Percentiles rank a stretch among this genome's conserved stretches.
Conservation (phyloP, 2,329 filamentous ascomycete genomes). For the Claviceps arundinis region DNA sequence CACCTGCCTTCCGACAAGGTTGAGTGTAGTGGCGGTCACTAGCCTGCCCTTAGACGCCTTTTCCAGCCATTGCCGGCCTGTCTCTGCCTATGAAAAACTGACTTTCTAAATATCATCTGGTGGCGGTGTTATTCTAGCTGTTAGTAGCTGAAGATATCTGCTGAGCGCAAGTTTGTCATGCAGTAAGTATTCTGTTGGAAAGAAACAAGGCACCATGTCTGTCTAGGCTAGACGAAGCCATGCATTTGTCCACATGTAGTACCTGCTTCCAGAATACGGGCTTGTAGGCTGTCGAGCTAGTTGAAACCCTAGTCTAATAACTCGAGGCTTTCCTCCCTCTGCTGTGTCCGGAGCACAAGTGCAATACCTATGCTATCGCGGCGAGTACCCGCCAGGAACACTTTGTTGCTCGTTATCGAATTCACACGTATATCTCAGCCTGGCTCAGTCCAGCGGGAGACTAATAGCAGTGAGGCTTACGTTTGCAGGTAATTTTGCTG, state of each 20-base stretch:
- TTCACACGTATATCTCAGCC: not conserved
- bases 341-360: not conserved
- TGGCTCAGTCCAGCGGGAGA: not conserved
- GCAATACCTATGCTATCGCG: not conserved
- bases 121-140: no score
- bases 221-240: conserved; percentile 2
- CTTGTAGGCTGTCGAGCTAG: not conserved
- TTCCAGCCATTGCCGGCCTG: not conserved
- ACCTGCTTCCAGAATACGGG: not conserved
- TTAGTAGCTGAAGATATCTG: no score
- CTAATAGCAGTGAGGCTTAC: not conserved
- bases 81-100: no score
- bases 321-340: not conserved
- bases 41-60: not conserved
- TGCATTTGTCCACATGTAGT: not conserved
- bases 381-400: not conserved
- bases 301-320: not conserved
- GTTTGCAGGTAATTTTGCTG: not conserved
- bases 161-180: no score
- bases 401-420: not conserved
- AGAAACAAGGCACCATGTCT: not conserved
- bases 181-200: no score
- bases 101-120: no score
- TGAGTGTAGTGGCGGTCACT: not conserved
- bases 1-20: not conserved